These are phyloP conservation scores for Lepiota venenata DNA, from an alignment of 768 basidiomycete genomes.

Conservation along the genomic window DNA sequence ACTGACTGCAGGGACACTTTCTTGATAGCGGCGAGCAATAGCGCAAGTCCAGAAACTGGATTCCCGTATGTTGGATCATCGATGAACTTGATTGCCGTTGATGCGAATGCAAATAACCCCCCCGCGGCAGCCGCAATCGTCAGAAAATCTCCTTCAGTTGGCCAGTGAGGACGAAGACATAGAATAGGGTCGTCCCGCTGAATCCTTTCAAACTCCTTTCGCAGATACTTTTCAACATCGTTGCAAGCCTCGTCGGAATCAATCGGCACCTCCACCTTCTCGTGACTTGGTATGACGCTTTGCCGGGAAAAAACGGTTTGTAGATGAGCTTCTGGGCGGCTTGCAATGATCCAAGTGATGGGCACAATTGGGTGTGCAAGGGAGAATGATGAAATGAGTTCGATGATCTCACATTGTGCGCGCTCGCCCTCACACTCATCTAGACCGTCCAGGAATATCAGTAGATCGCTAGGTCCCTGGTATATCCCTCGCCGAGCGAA, in stretches of 20 bases:
- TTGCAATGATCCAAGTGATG: constrained; percentile 21
- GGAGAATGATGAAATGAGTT: not conserved
- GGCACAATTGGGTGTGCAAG: constrained; percentile 6
- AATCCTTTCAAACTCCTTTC: not conserved
- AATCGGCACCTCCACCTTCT: not conserved
- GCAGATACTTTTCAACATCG: too few relatives aligned
- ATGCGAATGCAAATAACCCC: not conserved
- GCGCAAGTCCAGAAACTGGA: not conserved
- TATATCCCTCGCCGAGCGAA: not conserved
- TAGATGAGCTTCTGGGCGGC: constrained; percentile 23
- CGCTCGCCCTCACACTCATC: constrained; percentile 20
- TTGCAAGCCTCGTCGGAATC: not conserved
- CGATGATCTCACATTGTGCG: constrained; percentile 16
- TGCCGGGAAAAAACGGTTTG: constrained; percentile 6
- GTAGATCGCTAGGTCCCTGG: not conserved
- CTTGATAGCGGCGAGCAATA: not conserved
- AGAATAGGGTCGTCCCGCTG: not conserved
- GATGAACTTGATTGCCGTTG: not conserved
- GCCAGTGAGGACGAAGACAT: not conserved
- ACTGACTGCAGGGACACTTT: not conserved
- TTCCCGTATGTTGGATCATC: not conserved
- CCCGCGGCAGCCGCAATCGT: not conserved
- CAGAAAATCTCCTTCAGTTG: not conserved
- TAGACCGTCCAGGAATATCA: constrained; percentile 20
- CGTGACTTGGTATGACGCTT: not conserved